Base-by-base conservation (phyloP, 495 filamentous ascomycete genomes). In the Articulospora tetracladia region DNA sequence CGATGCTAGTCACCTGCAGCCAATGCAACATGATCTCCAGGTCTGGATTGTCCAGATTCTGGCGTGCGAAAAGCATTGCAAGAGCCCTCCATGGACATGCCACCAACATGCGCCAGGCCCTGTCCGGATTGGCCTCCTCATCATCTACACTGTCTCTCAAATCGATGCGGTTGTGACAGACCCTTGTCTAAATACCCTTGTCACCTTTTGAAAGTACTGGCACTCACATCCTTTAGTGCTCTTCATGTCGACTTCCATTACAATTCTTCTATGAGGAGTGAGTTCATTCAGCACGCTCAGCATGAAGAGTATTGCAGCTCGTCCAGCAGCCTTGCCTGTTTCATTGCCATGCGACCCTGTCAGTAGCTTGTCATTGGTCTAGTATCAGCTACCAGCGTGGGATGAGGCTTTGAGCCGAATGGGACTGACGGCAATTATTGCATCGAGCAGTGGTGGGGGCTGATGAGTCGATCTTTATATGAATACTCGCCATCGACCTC, bases 61-160 rank as follows among this genome's bases (percentile, higher is more conserved):
- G 59, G 63, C 52, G 59, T 63, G 52, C 60, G 32, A 57, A 60
- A 47, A 60, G 50, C 49, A 46, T 57, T 62, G 56, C 32, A 62
- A 62, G 48, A 53, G 50, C 39, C 53, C 49, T 54, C 27, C 47
- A 47, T 53, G 60, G 59, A 62, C 25, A 60, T 56, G 55, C 59
- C 60, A 57, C 53, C 64, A 52, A 50, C 49, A 34, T 30, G 20
- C 55, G 41, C 56, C 46, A 41, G 57, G 24, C 65, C 44, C 25
- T 44, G 44, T 57, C 55, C 55, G 57, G 51, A 60, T 66, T 62
- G 55, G 56, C 30, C 36, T 61, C 47, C 24, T 32, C 25, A 50
- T 68, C 65, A 57, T 62, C 55, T 62, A 62, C 53, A 64, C 61
- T 64, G 61, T 60, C 61, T 62, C 59, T 64, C 50, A 56, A 52